Base-by-base conservation (phyloP, 257 asterid genomes). In the Solanum pinnatisectum region DNA sequence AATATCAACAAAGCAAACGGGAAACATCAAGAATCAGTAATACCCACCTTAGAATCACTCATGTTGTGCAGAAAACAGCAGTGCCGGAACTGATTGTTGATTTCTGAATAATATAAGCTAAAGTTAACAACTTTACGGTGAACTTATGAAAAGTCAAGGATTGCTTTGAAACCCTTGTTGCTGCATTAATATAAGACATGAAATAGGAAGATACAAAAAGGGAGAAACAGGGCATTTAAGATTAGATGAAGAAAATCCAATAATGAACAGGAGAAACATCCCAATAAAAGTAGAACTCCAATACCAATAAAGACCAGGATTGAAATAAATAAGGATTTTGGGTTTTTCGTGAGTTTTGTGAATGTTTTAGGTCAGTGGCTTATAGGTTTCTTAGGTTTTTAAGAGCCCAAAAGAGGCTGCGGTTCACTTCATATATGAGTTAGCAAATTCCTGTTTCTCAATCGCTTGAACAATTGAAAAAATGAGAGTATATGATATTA, bases 21-120 rank as follows among this genome's bases (percentile, higher is more conserved):
- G 39, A 44, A 81, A 30, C 30, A 82, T 49, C 11, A 49, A 82
- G 20, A 82, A 82, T 82, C 20, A 82, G 63, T 1, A 82, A 82
- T 10, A 87, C 93, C 27, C 37, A 95, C 98, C 96, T 94, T 91
- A 33, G 96, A 84, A 89, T 91, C 94, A 83, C 91, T 86, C 98
- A 94, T 95, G 88, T 81, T 85, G 91, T 73, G 85, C 88, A 88
- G 90, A 88, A 67, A 90, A 92, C 46, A 68, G 82, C 73, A 85
- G 63, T 68, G 40, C 37, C 77, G 18, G 81, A 46, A 86, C 40
- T 86, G 22, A 23, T 7, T 15, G 72, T 42, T 84, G 86, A 60
- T 73, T 88, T 56, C 67, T 89, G 87, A 89, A 46, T 87, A 87
- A 74, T 93, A 87, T 83, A 90, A 65, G 87, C n/a, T 86, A 92